Percentiles rank a stretch among this genome's conserved stretches.
phyloP scores from a whole-genome alignment of 345 rosid species.

The Euphorbia pulcherrima region DNA sequence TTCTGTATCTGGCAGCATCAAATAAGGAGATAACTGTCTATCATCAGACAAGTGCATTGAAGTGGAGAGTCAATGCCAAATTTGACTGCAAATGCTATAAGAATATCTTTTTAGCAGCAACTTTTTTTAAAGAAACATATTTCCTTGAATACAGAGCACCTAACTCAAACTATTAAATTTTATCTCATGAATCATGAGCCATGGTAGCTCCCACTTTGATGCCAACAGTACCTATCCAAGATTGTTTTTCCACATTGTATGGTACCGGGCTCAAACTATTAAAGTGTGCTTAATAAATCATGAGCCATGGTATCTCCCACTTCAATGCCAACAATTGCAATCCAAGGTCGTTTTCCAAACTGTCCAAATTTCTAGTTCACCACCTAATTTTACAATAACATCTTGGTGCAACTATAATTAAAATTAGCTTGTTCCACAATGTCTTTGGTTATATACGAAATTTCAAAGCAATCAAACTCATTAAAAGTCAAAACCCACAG shows the following conservation, averaged over 20 bases:
- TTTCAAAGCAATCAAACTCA: background rate
- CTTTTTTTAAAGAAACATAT: background rate
- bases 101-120: background rate
- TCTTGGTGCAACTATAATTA: background rate
- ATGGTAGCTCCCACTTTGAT: background rate
- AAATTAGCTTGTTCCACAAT: background rate
- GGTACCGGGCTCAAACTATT: too few relatives aligned
- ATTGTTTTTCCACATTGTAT: background rate
- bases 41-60: background rate
- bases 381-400: background rate
- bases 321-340: background rate
- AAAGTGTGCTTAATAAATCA: background rate
- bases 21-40: background rate
- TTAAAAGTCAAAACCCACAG: background rate
- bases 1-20: background rate
- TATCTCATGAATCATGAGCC: background rate
- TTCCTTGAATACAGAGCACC: background rate
- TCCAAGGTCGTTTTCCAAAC: background rate
- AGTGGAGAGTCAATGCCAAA: background rate
- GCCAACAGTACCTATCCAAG: background rate
- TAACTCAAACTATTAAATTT: background rate
- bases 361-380: background rate
- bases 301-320: background rate
- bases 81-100: background rate
- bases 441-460: background rate